phyloP scores from a whole-genome alignment of 225 moss, liverwort and hornwort species.

The Physcomitrium patens region DNA sequence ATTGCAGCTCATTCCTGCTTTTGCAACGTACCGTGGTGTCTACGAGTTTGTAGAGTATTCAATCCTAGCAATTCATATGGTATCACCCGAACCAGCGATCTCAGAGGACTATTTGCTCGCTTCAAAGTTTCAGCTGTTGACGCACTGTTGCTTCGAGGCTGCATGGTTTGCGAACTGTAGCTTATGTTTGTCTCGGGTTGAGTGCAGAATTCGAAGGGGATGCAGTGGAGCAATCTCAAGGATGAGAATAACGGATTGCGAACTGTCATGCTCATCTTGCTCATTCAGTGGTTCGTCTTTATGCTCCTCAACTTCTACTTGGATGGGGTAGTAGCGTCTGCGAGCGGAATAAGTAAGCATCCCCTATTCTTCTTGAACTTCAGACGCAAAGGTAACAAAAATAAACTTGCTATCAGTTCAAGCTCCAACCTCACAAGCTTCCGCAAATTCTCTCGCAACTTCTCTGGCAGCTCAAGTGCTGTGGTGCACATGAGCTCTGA shows the following conservation, averaged over 20 bases:
- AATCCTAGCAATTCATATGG: slow-evolving; percentile 54
- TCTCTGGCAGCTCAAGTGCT: slow-evolving; percentile 22
- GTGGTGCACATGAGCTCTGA: slow-evolving; percentile 7
- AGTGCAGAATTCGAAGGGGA: slow-evolving; percentile 37
- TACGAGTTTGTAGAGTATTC: slow-evolving; percentile 82
- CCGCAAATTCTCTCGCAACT: slow-evolving; percentile 8
- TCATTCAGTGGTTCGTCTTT: slow-evolving; percentile 55
- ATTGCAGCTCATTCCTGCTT: slow-evolving; percentile 78
- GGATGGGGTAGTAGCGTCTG: slow-evolving; percentile 55
- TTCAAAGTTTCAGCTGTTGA: no score
- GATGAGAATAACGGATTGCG: slow-evolving; percentile 52
- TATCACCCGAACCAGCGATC: slow-evolving; percentile 25
- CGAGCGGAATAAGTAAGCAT: slow-evolving; percentile 61
- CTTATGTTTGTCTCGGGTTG: not conserved
- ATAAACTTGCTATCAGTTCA: not conserved
- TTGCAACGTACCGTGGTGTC: slow-evolving; percentile 78
- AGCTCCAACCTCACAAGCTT: not conserved
- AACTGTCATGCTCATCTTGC: slow-evolving; percentile 49
- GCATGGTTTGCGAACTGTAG: not conserved
- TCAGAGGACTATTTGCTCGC: not conserved
- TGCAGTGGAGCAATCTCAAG: slow-evolving; percentile 50
- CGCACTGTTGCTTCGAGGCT: no score
- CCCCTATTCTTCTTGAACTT: slow-evolving; percentile 58
- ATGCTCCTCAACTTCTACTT: slow-evolving; percentile 47
- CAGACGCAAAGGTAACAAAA: slow-evolving; percentile 24